These are phyloP conservation scores for Herpetomonas muscarum DNA, from an alignment of 208 protist genomes.

Conservation along the genomic window DNA sequence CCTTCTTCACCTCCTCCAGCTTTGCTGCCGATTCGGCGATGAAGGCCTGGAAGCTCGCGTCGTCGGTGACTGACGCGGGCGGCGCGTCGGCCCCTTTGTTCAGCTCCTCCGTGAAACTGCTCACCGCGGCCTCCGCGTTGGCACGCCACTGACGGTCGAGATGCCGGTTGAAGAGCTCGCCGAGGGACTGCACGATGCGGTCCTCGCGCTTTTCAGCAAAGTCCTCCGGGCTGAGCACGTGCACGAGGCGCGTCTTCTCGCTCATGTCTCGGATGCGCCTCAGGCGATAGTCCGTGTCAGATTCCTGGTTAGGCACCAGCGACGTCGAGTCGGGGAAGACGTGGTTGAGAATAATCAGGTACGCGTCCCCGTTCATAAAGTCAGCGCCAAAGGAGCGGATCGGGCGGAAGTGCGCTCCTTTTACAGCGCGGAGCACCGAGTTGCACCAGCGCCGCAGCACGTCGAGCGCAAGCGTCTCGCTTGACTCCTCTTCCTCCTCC, in stretches of 20 bases:
- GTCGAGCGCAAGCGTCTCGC: conserved; percentile 7
- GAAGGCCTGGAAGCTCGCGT: conserved; percentile 6
- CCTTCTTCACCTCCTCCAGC: conserved; percentile 6
- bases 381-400: conserved; percentile 53
- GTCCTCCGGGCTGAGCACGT: conserved; percentile 47
- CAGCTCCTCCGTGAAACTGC: neutral
- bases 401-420: conserved; percentile 1
- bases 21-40: conserved; percentile 4
- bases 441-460: conserved; percentile 68
- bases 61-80: neutral
- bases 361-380: conserved; percentile 66
- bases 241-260: conserved; percentile 29
- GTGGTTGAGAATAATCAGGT: conserved; percentile 40
- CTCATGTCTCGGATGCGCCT: conserved; percentile 41
- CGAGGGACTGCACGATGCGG: conserved; percentile 48
- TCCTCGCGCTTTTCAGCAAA: conserved; percentile 64
- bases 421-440: conserved; percentile 21
- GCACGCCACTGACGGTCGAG: conserved; percentile 4
- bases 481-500: conserved; percentile 2
- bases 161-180: conserved; percentile 40
- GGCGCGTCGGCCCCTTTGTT: neutral
- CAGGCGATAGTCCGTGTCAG: conserved; percentile 39
- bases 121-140: neutral
- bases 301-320: conserved; percentile 18
- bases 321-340: conserved; percentile 43